Conservation (phyloP, 345 rosid species). For the Eutrema heterophyllum region DNA sequence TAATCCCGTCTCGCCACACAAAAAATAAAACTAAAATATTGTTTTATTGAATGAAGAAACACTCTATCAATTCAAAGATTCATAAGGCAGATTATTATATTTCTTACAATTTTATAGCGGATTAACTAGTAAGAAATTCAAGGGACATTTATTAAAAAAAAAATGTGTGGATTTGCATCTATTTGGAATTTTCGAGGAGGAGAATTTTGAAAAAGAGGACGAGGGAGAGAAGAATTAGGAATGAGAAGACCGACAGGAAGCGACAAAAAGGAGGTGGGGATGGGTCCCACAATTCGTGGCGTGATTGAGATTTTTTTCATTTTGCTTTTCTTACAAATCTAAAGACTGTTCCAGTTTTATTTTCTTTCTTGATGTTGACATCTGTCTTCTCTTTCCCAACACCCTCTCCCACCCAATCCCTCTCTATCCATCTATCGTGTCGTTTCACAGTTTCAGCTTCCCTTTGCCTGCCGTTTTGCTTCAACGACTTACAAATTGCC, state of each 20-base stretch:
- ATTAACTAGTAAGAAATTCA: neutral
- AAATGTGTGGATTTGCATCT: neutral
- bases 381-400: constrained; percentile 33
- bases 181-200: constrained; percentile 12
- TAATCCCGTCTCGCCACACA: neutral
- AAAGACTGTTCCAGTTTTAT: neutral
- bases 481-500: neutral
- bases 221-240: constrained; percentile 11
- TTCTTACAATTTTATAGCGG: neutral
- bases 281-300: constrained; percentile 26
- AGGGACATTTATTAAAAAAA: neutral
- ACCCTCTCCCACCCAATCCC: too few relatives aligned
- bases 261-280: constrained; percentile 32
- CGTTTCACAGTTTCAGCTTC: too few relatives aligned
- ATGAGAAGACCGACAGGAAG: constrained; percentile 23
- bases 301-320: constrained; percentile 10
- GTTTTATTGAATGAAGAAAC: neutral
- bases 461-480: constrained; percentile 21
- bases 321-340: neutral
- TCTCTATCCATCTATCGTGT: too few relatives aligned
- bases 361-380: constrained; percentile 13
- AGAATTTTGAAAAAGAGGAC: constrained; percentile 15
- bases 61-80: constrained; percentile 5
- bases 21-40: neutral
- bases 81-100: neutral